Evolutionary conservation across 139 green algal genomes (phyloP).

Genomic region (Trebouxia sp.): DNA sequence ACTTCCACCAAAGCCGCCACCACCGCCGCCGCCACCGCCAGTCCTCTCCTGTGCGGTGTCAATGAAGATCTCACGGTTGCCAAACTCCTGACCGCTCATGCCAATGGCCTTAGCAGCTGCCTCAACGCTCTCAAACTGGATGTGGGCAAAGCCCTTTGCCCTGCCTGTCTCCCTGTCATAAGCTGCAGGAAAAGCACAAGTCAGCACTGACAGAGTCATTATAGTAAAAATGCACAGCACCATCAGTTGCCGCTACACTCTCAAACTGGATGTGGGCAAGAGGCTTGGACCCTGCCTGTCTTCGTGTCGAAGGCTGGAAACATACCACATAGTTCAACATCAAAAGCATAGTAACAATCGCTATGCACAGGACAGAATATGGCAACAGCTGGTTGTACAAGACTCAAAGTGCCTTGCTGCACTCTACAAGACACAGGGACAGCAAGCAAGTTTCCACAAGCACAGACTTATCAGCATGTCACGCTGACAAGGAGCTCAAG

Average conservation of each 20-base stretch:
- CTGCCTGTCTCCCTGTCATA: slow-evolving; percentile 49
- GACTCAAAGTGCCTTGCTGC: too few species aligned
- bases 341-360: too few species aligned
- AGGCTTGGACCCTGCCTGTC: slow-evolving; percentile 55
- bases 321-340: too few species aligned
- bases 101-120: slow-evolving; percentile 54
- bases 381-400: too few species aligned
- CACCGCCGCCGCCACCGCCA: neutral
- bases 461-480: too few species aligned
- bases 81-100: slow-evolving; percentile 51
- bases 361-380: too few species aligned
- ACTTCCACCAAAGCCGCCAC: neutral
- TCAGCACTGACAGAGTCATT: too few species aligned
- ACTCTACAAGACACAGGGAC: too few species aligned
- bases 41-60: slow-evolving; percentile 57
- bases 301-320: too few species aligned
- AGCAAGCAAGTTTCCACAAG: too few species aligned
- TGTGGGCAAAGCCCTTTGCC: slow-evolving; percentile 69
- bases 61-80: slow-evolving; percentile 65
- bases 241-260: slow-evolving; percentile 42
- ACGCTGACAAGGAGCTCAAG: too few species aligned
- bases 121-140: slow-evolving; percentile 61
- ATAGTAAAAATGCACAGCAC: too few species aligned
- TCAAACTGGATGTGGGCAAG: slow-evolving; percentile 76
- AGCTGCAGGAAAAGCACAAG: neutral